Evolutionary conservation across 176 grass and related monocot genomes (phyloP).

Genomic region (Luzula sylvatica): DNA sequence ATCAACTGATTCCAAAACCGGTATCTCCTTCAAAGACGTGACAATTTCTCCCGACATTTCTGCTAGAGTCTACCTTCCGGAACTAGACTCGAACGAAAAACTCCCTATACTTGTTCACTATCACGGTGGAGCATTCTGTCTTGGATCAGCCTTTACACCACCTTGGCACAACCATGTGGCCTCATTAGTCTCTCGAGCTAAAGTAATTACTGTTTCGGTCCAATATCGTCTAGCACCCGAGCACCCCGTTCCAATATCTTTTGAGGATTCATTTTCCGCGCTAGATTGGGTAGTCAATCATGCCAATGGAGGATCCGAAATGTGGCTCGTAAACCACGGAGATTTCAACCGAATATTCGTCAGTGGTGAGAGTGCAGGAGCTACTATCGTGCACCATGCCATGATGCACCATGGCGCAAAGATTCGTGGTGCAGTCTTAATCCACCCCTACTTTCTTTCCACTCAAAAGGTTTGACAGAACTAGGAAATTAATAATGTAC

Average conservation of each 20-base stretch:
- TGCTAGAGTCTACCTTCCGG: constrained; percentile 51
- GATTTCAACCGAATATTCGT: constrained; percentile 34
- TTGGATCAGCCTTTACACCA: constrained; percentile 27
- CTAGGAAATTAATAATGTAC: not conserved
- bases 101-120: constrained; percentile 34
- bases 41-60: constrained; percentile 34
- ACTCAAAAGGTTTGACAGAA: constrained; percentile 30
- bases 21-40: constrained; percentile 42
- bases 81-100: constrained; percentile 11
- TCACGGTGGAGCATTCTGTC: constrained; percentile 33
- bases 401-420: constrained; percentile 19
- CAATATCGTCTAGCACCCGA: constrained; percentile 40
- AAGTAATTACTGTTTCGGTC: constrained; percentile 24
- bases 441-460: constrained; percentile 35
- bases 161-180: constrained; percentile 29
- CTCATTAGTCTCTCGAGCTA: constrained; percentile 20
- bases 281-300: constrained; percentile 33
- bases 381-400: constrained; percentile 49
- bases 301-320: constrained; percentile 12
- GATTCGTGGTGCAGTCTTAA: constrained; percentile 30
- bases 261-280: constrained; percentile 29
- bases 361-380: constrained; percentile 55
- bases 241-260: constrained; percentile 42
- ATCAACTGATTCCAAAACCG: constrained; percentile 28
- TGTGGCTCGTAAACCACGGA: constrained; percentile 37